Percentiles rank a stretch among this genome's conserved stretches.
phyloP scores from a whole-genome alignment of 768 basidiomycete species.

The Cystofilobasidium ferigula region DNA sequence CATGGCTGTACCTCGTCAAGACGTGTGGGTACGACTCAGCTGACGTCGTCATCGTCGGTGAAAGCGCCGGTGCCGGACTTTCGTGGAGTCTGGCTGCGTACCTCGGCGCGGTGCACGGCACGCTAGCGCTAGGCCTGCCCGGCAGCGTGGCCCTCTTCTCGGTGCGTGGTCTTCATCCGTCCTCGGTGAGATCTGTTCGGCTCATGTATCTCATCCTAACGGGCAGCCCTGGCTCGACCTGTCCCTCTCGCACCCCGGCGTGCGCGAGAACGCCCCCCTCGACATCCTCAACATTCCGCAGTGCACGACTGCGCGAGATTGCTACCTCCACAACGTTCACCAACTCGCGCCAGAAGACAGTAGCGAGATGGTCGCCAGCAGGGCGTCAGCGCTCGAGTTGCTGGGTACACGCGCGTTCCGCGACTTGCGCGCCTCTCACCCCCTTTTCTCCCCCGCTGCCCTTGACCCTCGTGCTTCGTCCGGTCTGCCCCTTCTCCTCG shows the following conservation, averaged over 20 bases:
- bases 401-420: background rate
- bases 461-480: background rate
- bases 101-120: background rate
- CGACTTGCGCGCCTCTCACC: background rate
- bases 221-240: slow-evolving; percentile 1
- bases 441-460: background rate
- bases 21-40: background rate
- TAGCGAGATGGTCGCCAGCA: too few relatives aligned
- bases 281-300: background rate
- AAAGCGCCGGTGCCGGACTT: slow-evolving; percentile 3
- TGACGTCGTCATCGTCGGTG: background rate
- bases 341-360: too few relatives aligned
- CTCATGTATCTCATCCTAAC: too few relatives aligned
- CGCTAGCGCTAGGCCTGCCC: background rate
- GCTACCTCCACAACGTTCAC: slow-evolving; percentile 1
- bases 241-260: background rate
- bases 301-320: background rate
- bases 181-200: background rate
- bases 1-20: background rate
- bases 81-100: background rate
- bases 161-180: background rate
- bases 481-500: too few relatives aligned
- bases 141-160: slow-evolving; percentile 1
- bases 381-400: background rate
- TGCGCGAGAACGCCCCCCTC: background rate